A percentile compares a stretch with the other conserved stretches of the same genome.
Conservation (phyloP, 176 grass and related monocot genomes). For the Otatea glauca region DNA sequence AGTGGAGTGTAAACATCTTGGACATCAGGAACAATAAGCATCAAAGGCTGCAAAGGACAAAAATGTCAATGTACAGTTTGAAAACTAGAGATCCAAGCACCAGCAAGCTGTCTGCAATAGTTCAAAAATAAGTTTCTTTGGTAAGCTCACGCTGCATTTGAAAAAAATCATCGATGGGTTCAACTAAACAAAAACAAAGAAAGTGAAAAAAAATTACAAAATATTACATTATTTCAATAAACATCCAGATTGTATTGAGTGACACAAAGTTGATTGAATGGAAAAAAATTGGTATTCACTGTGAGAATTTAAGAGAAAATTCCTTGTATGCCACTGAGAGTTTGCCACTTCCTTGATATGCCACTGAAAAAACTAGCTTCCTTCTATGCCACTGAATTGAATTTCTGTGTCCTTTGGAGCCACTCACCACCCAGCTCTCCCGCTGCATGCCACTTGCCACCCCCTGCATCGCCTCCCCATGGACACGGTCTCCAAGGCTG, state of each 20-base stretch:
- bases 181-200: background rate
- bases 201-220: background rate
- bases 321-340: no score
- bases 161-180: background rate
- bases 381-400: no score
- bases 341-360: no score
- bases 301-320: no score
- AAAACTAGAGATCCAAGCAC: background rate
- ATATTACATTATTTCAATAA: constrained; percentile 9
- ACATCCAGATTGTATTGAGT: background rate
- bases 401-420: no score
- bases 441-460: no score
- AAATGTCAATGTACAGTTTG: constrained; percentile 33
- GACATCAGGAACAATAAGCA: constrained; percentile 86
- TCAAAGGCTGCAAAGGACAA: constrained; percentile 64
- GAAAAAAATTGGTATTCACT: background rate
- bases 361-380: no score
- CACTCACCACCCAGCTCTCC: no score
- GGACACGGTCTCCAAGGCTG: no score
- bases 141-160: background rate
- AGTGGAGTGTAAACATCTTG: constrained; percentile 90
- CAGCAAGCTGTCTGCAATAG: background rate
- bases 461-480: no score
- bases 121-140: background rate
- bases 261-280: background rate